phyloP scores from a whole-genome alignment of 148 eudicot species.

The Rhododendron vialii region DNA sequence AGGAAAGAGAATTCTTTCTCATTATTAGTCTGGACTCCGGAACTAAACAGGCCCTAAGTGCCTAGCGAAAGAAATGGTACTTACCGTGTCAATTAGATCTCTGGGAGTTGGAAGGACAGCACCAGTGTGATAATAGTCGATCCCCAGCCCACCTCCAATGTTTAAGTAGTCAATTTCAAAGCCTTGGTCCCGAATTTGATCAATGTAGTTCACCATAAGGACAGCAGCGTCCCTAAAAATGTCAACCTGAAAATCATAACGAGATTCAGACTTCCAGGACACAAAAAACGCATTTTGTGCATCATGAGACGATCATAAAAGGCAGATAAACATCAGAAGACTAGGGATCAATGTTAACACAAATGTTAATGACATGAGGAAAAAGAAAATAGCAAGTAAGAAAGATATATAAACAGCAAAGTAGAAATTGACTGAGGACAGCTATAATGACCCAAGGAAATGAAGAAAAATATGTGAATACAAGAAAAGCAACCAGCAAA shows the following conservation, averaged over 20 bases:
- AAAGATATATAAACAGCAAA: background rate
- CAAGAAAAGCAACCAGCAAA: background rate
- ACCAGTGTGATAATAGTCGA: constrained; percentile 82
- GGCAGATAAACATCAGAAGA: background rate
- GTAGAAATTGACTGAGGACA: background rate
- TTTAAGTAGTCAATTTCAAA: constrained; percentile 83
- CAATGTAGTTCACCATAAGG: constrained; percentile 86
- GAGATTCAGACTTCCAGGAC: background rate
- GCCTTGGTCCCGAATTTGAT: constrained; percentile 86
- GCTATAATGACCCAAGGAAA: background rate
- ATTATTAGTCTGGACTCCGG: background rate
- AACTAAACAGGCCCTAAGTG: background rate
- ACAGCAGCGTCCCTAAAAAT: constrained; percentile 94
- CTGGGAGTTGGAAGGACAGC: constrained; percentile 88
- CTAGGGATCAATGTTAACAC: constrained; percentile 12
- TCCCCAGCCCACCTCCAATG: constrained; percentile 98
- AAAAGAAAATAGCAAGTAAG: constrained; percentile 20
- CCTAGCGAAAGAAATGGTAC: constrained; percentile 11
- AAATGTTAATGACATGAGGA: constrained; percentile 28
- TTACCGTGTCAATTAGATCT: constrained; percentile 87
- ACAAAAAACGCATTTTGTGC: background rate
- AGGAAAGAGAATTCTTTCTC: background rate
- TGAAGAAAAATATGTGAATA: background rate
- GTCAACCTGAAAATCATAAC: constrained; percentile 56
- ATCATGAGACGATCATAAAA: constrained; percentile 1